Conservation (phyloP, 257 asterid species). For the Solanum sejunctum region DNA sequence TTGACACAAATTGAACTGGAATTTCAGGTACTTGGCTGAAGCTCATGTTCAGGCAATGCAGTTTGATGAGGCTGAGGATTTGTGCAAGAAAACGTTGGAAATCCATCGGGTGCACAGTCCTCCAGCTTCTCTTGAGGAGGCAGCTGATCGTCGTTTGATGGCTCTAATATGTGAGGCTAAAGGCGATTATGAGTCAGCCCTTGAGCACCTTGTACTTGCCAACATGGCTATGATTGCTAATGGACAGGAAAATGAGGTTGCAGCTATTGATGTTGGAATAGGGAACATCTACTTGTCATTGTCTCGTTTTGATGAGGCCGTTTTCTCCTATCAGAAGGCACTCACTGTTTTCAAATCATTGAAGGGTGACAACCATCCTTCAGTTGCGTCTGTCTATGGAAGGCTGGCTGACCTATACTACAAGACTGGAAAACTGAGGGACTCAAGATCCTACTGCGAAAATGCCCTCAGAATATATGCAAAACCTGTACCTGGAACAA, state of each 20-base stretch:
- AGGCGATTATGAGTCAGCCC: constrained; percentile 70
- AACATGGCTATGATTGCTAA: constrained; percentile 99
- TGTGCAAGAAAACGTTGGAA: constrained; percentile 87
- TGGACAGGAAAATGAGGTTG: constrained; percentile 90
- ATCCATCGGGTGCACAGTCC: constrained; percentile 96
- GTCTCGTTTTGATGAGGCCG: constrained; percentile 90
- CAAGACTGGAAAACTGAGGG: constrained; percentile 88
- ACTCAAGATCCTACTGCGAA: constrained; percentile 89
- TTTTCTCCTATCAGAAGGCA: constrained; percentile 96
- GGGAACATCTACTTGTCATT: constrained; percentile 84
- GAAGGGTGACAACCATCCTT: constrained; percentile 88
- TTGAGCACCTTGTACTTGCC: constrained; percentile 95
- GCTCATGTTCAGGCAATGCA: constrained; percentile 99
- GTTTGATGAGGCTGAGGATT: constrained; percentile 77
- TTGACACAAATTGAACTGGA: not conserved
- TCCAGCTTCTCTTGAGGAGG: constrained; percentile 98
- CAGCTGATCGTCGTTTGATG: constrained; percentile 94
- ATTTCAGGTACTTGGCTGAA: constrained; percentile 81
- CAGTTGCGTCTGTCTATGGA: constrained; percentile 88
- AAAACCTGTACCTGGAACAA: constrained; percentile 84
- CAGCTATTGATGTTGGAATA: constrained; percentile 86
- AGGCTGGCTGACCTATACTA: constrained; percentile 84
- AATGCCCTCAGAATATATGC: constrained; percentile 81
- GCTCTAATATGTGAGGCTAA: constrained; percentile 95
- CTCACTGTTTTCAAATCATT: constrained; percentile 95